These are phyloP conservation scores for Mollisia scopiformis DNA, from an alignment of 2,329 filamentous ascomycete species.

Conservation along the genomic window DNA sequence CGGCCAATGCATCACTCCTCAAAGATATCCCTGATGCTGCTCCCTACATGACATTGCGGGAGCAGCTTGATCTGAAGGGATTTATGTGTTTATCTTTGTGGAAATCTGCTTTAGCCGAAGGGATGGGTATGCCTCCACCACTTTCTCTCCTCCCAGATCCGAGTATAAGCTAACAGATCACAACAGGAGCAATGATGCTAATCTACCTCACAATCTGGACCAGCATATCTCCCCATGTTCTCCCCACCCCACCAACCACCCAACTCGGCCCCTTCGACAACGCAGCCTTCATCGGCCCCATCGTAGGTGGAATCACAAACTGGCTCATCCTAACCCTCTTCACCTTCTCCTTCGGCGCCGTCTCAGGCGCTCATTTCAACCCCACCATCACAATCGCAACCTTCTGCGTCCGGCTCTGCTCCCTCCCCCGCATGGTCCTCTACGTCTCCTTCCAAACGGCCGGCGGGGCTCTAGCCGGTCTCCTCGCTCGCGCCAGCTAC, in stretches of 20 bases:
- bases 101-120: conserved; percentile 33
- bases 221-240: background rate
- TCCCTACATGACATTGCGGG: conserved; percentile 41
- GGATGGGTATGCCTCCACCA: conserved; percentile 14
- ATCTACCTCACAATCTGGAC: conserved; percentile 13
- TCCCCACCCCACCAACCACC: background rate
- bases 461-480: conserved; percentile 45
- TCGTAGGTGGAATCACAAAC: conserved; percentile 36
- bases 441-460: conserved; percentile 50
- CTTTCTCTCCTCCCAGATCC: too few species aligned
- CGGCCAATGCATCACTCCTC: conserved; percentile 20
- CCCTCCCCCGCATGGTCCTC: conserved; percentile 50
- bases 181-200: conserved; percentile 6
- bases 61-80: conserved; percentile 39
- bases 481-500: conserved; percentile 40
- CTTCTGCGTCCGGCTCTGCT: conserved; percentile 52
- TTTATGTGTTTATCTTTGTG: conserved; percentile 27
- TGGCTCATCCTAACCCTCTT: background rate
- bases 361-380: conserved; percentile 56
- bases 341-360: conserved; percentile 44
- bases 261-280: conserved; percentile 18
- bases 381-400: conserved; percentile 56
- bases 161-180: background rate
- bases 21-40: conserved; percentile 44
- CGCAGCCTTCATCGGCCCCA: conserved; percentile 33